These are phyloP conservation scores for Bondarzewia mesenterica DNA, from an alignment of 1,284 basidiomycete species.

Conservation along the genomic window DNA sequence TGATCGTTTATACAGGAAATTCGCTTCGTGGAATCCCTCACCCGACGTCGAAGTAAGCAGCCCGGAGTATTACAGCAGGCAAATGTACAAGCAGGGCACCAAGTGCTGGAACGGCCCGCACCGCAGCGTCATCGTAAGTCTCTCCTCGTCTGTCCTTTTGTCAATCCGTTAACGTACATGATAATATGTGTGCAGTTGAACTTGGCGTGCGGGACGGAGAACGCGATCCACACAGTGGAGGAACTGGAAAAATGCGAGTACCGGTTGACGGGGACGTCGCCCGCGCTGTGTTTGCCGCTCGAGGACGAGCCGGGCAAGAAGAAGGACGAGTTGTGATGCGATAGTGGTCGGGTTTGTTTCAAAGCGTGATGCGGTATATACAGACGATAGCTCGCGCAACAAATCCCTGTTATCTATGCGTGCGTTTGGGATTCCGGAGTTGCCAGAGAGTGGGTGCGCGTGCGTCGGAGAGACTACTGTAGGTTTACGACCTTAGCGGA, in stretches of 20 bases:
- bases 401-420: too few relatives aligned
- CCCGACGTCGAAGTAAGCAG: constrained; percentile 47
- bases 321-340: constrained; percentile 46
- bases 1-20: constrained; percentile 43
- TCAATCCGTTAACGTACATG: constrained; percentile 3
- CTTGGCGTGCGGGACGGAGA: constrained; percentile 81
- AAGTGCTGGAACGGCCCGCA: constrained; percentile 98
- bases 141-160: background rate
- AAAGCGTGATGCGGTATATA: background rate
- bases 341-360: too few relatives aligned
- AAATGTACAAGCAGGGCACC: constrained; percentile 76
- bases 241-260: constrained; percentile 99
- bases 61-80: constrained; percentile 72
- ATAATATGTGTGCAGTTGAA: constrained; percentile 46
- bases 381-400: too few relatives aligned
- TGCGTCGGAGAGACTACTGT: too few relatives aligned
- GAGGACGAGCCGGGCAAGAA: constrained; percentile 27
- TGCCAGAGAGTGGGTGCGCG: too few relatives aligned
- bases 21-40: constrained; percentile 67
- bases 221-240: constrained; percentile 72
- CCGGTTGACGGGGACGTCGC: constrained; percentile 79
- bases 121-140: constrained; percentile 65
- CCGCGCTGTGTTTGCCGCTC: constrained; percentile 80
- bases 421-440: too few relatives aligned
- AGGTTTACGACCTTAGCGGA: too few relatives aligned